A percentile compares a stretch with the other conserved stretches of the same genome.
These are phyloP conservation scores for Tremella mesenterica DNA, from an alignment of 768 basidiomycete species.

Conservation along the genomic window DNA sequence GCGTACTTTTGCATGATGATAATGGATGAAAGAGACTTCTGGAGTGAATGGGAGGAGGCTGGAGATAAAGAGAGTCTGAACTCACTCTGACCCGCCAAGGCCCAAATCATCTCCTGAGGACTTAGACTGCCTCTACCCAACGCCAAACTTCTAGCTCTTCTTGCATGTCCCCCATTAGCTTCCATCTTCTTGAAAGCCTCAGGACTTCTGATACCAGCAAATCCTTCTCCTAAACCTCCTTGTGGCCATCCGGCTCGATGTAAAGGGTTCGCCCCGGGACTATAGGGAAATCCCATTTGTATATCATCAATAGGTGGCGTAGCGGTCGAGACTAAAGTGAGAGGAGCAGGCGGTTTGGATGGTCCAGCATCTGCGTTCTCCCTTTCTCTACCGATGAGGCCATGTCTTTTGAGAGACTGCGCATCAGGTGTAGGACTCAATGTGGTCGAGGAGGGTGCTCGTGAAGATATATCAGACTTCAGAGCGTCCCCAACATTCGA, in stretches of 20 bases:
- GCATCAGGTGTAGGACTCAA: not conserved
- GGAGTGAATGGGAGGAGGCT: not conserved
- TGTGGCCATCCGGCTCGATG: conserved; percentile 22
- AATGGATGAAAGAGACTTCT: not conserved
- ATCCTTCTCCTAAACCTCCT: conserved; percentile 10
- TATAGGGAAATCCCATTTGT: conserved; percentile 12
- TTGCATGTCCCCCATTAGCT: conserved; percentile 12
- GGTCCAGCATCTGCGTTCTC: conserved; percentile 31
- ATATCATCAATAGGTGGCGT: conserved; percentile 4
- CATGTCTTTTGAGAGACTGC: conserved; percentile 13
- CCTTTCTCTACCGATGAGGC: conserved; percentile 16
- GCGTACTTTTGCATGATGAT: too few species aligned
- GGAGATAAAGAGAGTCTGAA: not conserved
- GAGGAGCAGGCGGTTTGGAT: conserved; percentile 10
- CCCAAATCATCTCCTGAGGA: conserved; percentile 41
- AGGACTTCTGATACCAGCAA: conserved; percentile 23
- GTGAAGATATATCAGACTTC: not conserved
- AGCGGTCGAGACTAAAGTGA: not conserved
- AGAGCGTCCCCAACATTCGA: not conserved
- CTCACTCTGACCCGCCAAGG: conserved; percentile 26
- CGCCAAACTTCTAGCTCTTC: conserved; percentile 27
- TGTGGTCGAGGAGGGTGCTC: not conserved
- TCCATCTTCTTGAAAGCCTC: conserved; percentile 19
- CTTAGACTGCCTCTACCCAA: conserved; percentile 30
- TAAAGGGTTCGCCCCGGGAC: conserved; percentile 26